Percentiles rank a stretch among this genome's conserved stretches.
Evolutionary conservation across 75 land plant genomes (phyloP).

Genomic region (Sequoiadendron giganteum): DNA sequence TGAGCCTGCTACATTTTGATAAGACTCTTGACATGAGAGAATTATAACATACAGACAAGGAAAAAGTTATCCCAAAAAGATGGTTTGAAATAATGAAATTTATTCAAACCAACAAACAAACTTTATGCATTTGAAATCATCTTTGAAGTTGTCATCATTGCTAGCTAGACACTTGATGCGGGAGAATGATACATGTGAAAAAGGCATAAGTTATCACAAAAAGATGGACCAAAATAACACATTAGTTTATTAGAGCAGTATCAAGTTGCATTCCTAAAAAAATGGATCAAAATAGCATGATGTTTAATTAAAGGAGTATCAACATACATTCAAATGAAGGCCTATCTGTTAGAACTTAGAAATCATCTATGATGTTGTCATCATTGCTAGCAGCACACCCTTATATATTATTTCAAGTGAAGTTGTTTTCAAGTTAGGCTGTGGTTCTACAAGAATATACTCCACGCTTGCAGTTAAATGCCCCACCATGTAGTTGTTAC

Average conservation of each 20-base stretch:
- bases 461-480: conserved; percentile 58
- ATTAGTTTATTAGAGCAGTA: conserved; percentile 18
- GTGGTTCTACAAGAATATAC: conserved; percentile 17
- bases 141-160: too few relatives aligned
- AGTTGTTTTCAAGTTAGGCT: conserved; percentile 58
- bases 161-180: too few relatives aligned
- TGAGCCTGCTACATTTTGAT: too few relatives aligned
- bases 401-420: conserved; percentile 46
- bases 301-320: conserved; percentile 32
- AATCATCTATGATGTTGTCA: conserved; percentile 30
- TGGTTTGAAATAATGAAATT: too few relatives aligned
- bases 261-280: conserved; percentile 62
- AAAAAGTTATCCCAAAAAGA: too few relatives aligned
- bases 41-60: too few relatives aligned
- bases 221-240: too few relatives aligned
- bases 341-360: conserved; percentile 83
- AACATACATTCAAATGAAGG: conserved; percentile 81
- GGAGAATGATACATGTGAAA: too few relatives aligned
- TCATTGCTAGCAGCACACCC: too few relatives aligned
- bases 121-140: conserved; percentile 90
- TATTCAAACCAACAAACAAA: conserved; percentile 81
- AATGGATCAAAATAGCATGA: too few relatives aligned
- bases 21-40: too few relatives aligned
- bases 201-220: too few relatives aligned
- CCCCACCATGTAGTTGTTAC: conserved; percentile 66